phyloP scores from a whole-genome alignment of 495 filamentous ascomycete species.

The Barbatosphaeria neglecta region DNA sequence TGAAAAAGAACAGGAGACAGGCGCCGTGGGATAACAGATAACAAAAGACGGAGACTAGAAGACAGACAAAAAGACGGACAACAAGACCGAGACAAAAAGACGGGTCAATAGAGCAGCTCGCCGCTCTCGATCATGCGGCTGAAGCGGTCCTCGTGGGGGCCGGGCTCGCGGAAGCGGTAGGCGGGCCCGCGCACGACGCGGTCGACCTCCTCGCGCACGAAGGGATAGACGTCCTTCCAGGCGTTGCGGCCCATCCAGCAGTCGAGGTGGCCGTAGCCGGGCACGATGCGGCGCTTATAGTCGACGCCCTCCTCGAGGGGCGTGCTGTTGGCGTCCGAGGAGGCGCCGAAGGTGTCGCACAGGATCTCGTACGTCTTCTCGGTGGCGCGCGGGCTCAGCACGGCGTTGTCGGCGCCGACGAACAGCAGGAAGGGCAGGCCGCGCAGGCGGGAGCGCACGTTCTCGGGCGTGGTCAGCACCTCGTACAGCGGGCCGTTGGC shows the following conservation, averaged over 20 bases:
- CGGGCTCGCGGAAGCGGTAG: constrained; percentile 28
- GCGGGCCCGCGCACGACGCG: constrained; percentile 28
- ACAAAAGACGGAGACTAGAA: not conserved
- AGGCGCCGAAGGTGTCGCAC: constrained; percentile 37
- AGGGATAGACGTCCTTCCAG: constrained; percentile 51
- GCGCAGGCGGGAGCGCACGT: constrained; percentile 33
- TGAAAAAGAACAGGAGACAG: too few relatives aligned
- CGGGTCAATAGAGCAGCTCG: constrained; percentile 23
- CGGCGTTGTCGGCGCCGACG: constrained; percentile 47
- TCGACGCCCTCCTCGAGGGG: constrained; percentile 15
- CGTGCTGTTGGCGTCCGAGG: constrained; percentile 2
- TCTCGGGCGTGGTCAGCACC: constrained; percentile 34
- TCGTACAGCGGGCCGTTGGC: constrained; percentile 34
- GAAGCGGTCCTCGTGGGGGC: constrained; percentile 24
- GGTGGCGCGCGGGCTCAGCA: constrained; percentile 47
- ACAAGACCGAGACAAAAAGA: not conserved
- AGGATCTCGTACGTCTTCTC: constrained; percentile 45
- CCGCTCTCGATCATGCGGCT: constrained; percentile 28
- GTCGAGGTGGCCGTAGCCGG: constrained; percentile 58
- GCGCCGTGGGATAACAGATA: too few relatives aligned
- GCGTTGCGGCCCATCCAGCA: constrained; percentile 53
- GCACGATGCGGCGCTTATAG: constrained; percentile 43
- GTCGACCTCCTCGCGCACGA: constrained; percentile 43
- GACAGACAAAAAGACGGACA: not conserved
- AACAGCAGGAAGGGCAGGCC: constrained; percentile 49